Conservation (phyloP, 345 rosid species). For the Euphorbia lathyris region DNA sequence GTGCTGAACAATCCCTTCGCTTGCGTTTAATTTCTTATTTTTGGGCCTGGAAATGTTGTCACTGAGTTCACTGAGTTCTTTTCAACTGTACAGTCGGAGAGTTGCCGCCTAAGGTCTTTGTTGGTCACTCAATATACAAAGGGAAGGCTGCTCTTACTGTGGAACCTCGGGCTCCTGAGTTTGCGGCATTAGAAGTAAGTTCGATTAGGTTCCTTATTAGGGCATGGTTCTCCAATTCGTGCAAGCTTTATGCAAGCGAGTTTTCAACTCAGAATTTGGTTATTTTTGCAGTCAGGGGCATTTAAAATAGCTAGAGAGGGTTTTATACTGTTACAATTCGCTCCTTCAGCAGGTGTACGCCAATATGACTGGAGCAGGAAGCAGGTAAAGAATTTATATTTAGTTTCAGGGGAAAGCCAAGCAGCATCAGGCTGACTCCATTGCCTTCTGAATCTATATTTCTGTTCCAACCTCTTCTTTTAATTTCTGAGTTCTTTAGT, state of each 20-base stretch:
- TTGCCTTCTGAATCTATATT: not conserved
- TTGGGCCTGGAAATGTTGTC: not conserved
- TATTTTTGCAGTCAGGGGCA: conserved; percentile 66
- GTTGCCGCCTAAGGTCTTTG: conserved; percentile 50
- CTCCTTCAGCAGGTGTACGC: conserved; percentile 74
- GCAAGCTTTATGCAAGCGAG: not conserved
- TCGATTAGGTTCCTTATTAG: not conserved
- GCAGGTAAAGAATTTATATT: conserved; percentile 46
- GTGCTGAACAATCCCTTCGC: not conserved
- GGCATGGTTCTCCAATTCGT: not conserved
- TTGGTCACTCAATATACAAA: conserved; percentile 85
- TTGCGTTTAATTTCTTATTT: not conserved
- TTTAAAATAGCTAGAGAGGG: conserved; percentile 70
- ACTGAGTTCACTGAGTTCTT: not conserved
- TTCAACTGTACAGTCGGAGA: conserved; percentile 38
- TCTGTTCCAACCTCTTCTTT: not conserved
- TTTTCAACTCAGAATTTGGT: not conserved
- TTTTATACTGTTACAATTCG: conserved; percentile 68
- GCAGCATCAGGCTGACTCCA: no score
- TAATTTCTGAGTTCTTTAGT: not conserved
- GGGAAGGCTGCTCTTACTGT: conserved; percentile 92
- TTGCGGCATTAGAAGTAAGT: conserved; percentile 60
- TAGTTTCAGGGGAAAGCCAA: not conserved
- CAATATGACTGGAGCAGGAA: conserved; percentile 89
- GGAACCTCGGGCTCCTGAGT: conserved; percentile 82